phyloP scores from a whole-genome alignment of 345 rosid species.

The Trapa incisa region DNA sequence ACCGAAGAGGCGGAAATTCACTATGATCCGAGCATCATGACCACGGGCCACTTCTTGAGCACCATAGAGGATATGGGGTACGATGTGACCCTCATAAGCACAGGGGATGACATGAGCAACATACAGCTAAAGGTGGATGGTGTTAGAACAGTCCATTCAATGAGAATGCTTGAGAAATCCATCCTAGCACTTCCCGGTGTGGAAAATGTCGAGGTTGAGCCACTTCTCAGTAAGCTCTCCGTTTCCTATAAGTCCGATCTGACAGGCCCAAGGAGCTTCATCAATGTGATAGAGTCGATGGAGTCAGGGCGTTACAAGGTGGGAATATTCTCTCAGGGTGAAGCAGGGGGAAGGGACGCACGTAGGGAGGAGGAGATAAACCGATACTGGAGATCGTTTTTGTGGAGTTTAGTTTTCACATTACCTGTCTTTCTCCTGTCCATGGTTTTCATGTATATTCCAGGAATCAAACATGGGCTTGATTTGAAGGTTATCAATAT shows the following conservation, averaged over 20 bases:
- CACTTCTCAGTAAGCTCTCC: constrained; percentile 30
- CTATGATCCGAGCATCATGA: constrained; percentile 42
- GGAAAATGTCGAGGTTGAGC: constrained; percentile 20
- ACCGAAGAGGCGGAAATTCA: constrained; percentile 80
- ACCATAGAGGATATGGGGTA: constrained; percentile 58
- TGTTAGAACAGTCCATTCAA: constrained; percentile 29
- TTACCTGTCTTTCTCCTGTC: constrained; percentile 68
- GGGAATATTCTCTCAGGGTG: constrained; percentile 49
- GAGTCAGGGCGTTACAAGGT: constrained; percentile 64
- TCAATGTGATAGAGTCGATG: constrained; percentile 63
- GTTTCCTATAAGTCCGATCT: constrained; percentile 55
- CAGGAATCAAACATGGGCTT: constrained; percentile 44
- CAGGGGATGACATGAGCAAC: constrained; percentile 58
- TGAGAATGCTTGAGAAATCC: constrained; percentile 41
- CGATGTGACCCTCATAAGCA: constrained; percentile 56
- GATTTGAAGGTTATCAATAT: constrained; percentile 62
- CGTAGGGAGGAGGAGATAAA: constrained; percentile 51
- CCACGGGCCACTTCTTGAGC: constrained; percentile 27
- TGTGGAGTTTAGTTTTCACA: constrained; percentile 83
- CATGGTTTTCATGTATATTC: constrained; percentile 78
- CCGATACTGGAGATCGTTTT: constrained; percentile 50
- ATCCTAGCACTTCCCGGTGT: constrained; percentile 89
- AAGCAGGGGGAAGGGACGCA: constrained; percentile 46
- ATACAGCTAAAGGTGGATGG: constrained; percentile 72
- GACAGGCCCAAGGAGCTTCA: constrained; percentile 75